phyloP scores from a whole-genome alignment of 352 stramenopile genomes.

The Globisporangium lucens region DNA sequence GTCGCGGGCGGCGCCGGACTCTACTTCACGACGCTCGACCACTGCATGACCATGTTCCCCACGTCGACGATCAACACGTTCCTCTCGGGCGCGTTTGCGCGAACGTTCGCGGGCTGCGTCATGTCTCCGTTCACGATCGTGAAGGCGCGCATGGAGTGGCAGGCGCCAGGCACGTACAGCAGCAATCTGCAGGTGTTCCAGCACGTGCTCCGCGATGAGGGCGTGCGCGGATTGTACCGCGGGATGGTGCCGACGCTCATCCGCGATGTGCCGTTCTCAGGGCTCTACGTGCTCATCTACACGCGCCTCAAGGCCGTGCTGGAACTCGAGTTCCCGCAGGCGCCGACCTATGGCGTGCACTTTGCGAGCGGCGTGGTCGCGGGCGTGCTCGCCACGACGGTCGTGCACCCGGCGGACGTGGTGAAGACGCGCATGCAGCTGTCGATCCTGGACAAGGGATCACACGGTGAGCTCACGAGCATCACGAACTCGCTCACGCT shows the following conservation, averaged over 20 bases:
- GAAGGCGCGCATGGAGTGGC: conserved; percentile 86
- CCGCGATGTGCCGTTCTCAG: conserved; percentile 87
- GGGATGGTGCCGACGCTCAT: conserved; percentile 83
- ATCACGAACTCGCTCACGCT: conserved; percentile 61
- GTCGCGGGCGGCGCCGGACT: conserved; percentile 77
- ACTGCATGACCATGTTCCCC: conserved; percentile 54
- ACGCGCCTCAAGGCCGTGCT: conserved; percentile 56
- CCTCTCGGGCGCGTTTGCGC: conserved; percentile 74
- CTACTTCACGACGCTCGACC: conserved; percentile 82
- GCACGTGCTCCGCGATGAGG: conserved; percentile 63
- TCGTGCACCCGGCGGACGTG: conserved; percentile 86
- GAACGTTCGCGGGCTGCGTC: conserved; percentile 76
- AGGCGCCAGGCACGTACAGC: conserved; percentile 52
- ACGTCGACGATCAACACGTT: conserved; percentile 73
- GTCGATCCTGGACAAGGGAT: conserved; percentile 45
- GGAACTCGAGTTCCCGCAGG: conserved; percentile 35
- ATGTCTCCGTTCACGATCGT: conserved; percentile 86
- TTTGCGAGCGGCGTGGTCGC: conserved; percentile 79
- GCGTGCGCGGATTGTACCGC: conserved; percentile 75
- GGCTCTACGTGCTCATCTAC: conserved; percentile 86
- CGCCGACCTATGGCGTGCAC: conserved; percentile 62
- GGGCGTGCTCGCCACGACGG: conserved; percentile 68
- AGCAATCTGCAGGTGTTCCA: conserved; percentile 66
- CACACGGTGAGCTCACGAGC: conserved; percentile 24
- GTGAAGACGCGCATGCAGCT: conserved; percentile 90